Percentiles rank a stretch among this genome's conserved stretches.
These are phyloP conservation scores for Lenzites betulinus DNA, from an alignment of 768 basidiomycete species.

Conservation along the genomic window DNA sequence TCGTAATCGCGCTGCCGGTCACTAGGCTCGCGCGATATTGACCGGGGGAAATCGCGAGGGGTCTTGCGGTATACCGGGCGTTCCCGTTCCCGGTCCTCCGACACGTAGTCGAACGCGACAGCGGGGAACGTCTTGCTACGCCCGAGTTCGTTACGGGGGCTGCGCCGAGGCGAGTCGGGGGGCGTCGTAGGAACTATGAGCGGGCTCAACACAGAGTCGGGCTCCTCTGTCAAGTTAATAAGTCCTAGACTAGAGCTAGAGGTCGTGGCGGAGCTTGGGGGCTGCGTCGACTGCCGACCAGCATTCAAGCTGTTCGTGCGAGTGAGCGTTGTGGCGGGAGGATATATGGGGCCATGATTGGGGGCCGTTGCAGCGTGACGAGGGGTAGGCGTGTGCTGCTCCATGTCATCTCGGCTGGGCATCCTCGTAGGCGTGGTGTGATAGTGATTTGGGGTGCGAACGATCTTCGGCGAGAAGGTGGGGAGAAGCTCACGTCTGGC, in stretches of 20 bases:
- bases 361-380: constrained; percentile 4
- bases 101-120: constrained; percentile 9
- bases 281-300: constrained; percentile 10
- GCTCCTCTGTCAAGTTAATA: constrained; percentile 34
- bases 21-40: constrained; percentile 8
- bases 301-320: constrained; percentile 24
- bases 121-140: constrained; percentile 25
- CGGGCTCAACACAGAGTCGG: constrained; percentile 32
- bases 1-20: constrained; percentile 1
- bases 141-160: constrained; percentile 13
- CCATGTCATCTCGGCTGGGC: constrained; percentile 3
- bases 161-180: not conserved
- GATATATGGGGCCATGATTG: constrained; percentile 26
- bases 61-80: constrained; percentile 7
- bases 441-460: constrained; percentile 71
- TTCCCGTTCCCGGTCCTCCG: constrained; percentile 17
- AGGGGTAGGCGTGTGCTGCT: constrained; percentile 14
- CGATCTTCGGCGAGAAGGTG: constrained; percentile 69
- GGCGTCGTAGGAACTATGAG: constrained; percentile 20
- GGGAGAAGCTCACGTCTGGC: constrained; percentile 55
- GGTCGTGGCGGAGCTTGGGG: not conserved
- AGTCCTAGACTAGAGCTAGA: constrained; percentile 14
- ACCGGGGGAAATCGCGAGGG: constrained; percentile 1
- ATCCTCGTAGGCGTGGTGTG: constrained; percentile 22
- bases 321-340: constrained; percentile 18